Base-by-base conservation (phyloP, 768 basidiomycete species). In the Rhodotorula toruloides region DNA sequence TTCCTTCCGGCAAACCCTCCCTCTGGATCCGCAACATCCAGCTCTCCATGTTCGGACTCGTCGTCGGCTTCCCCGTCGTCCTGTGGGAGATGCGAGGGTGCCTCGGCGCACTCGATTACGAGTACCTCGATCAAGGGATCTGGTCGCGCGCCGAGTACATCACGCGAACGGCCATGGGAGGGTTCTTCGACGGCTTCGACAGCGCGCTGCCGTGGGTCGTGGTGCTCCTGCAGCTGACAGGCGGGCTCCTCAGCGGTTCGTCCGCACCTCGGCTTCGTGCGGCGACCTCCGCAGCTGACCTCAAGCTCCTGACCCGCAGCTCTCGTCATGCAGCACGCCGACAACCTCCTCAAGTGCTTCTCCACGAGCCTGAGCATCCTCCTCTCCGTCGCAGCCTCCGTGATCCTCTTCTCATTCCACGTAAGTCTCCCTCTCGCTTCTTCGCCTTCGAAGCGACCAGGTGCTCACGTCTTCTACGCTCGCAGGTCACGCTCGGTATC, bases 1-100 rank as follows among this genome's bases (percentile, higher is more conserved):
- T 86, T 86, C 73, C 87, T 87, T 13, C 50, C 44, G 27, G 43
- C 3, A 85, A 86, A 69, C 83, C 86, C 2, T 90, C 93, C 77
- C 82, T 98, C 16, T 97, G 93, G 93, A 86, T 96, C 62, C 88
- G 94, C 75, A 98, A 97, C 76, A 87, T 96, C 63, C 93, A 97
- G 77, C 83, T 98, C 19, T 92, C 90, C 31, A 81, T 91, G 50
- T 97, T 97, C 80, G 92, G 90, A 50, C 82, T 97, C 42, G 81
- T 93, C 42, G 91, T 91, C 4, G 90, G 90, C 6, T 78, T 91
- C 52, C 81, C 87, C 3, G 89, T 92, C 43, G 67, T 72, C 9
- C 25, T 70, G 42, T 69, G 63, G 43, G 65, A 73, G 57, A 54
- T 62, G 44, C 47, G 63, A 13, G 47, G 37, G 10, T 37, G 54